Conservation (phyloP, 1,284 basidiomycete genomes). For the Cryptococcus sp. region DNA sequence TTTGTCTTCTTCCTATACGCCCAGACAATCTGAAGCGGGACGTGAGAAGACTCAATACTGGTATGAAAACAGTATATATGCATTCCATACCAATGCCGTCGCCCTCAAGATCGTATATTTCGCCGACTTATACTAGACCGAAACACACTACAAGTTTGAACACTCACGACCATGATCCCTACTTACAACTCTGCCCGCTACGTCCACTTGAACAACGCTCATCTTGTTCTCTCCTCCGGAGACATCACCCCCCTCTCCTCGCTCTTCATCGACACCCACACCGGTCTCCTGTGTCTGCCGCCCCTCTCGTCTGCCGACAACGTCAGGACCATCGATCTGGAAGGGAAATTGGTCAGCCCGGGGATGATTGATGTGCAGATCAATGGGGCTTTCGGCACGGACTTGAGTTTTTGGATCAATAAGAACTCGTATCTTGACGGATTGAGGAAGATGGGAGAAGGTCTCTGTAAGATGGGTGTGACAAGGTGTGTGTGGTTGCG, state of each 20-base stretch:
- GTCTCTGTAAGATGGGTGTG: constrained; percentile 82
- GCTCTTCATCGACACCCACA: constrained; percentile 1
- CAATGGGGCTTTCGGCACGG: constrained; percentile 81
- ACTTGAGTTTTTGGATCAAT: constrained; percentile 79
- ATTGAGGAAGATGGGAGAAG: constrained; percentile 64
- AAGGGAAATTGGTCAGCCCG: constrained; percentile 70
- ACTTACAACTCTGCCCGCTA: neutral
- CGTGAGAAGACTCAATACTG: too few relatives aligned
- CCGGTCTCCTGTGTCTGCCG: neutral
- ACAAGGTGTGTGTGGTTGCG: constrained; percentile 58
- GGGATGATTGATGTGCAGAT: constrained; percentile 72
- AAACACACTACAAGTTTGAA: too few relatives aligned
- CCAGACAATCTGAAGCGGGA: too few relatives aligned
- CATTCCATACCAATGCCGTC: too few relatives aligned
- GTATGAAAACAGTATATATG: too few relatives aligned
- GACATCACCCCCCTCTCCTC: constrained; percentile 1
- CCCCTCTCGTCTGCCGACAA: neutral
- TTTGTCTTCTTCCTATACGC: too few relatives aligned
- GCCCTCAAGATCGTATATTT: too few relatives aligned
- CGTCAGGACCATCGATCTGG: constrained; percentile 14
- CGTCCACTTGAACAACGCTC: neutral
- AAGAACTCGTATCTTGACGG: constrained; percentile 61
- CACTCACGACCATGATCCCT: too few relatives aligned
- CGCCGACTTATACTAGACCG: too few relatives aligned
- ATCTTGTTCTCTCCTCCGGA: constrained; percentile 1